These are phyloP conservation scores for Peltaster fructicola DNA, from an alignment of 2,329 filamentous ascomycete genomes.

Conservation along the genomic window DNA sequence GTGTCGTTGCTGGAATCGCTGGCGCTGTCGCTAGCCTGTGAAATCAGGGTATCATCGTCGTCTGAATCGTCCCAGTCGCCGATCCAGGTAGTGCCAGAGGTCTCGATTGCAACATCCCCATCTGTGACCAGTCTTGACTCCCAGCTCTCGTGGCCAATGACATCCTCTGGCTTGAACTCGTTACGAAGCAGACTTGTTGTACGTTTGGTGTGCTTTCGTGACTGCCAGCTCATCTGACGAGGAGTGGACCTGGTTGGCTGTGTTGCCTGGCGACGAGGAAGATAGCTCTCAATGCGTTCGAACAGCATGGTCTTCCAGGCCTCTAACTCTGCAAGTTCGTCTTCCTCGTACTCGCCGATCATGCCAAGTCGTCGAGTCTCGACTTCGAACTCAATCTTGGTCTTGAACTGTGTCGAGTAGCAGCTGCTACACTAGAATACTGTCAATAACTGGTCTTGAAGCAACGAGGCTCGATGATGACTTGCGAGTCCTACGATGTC, in stretches of 20 bases:
- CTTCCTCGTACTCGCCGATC: no score
- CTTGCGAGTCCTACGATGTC: no score
- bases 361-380: conserved; percentile 1
- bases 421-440: no score
- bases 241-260: conserved; percentile 5
- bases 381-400: conserved; percentile 1
- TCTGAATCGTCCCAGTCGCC: conserved; percentile 3
- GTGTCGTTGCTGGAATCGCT: no score
- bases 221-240: conserved; percentile 5
- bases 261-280: conserved; percentile 4
- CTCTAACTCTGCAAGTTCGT: conserved; percentile 1
- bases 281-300: conserved; percentile 3
- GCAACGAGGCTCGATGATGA: no score
- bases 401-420: conserved; percentile 1
- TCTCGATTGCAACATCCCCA: conserved; percentile 1
- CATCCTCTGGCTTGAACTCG: conserved; percentile 12
- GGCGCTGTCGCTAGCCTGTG: no score
- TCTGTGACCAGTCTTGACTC: neutral
- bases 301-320: conserved; percentile 3
- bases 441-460: no score
- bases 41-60: conserved; percentile 7
- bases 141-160: conserved; percentile 4
- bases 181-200: conserved; percentile 8
- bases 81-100: conserved; percentile 3
- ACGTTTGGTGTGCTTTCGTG: conserved; percentile 1